Conservation (phyloP, 148 eudicot genomes). For the Silene latifolia region DNA sequence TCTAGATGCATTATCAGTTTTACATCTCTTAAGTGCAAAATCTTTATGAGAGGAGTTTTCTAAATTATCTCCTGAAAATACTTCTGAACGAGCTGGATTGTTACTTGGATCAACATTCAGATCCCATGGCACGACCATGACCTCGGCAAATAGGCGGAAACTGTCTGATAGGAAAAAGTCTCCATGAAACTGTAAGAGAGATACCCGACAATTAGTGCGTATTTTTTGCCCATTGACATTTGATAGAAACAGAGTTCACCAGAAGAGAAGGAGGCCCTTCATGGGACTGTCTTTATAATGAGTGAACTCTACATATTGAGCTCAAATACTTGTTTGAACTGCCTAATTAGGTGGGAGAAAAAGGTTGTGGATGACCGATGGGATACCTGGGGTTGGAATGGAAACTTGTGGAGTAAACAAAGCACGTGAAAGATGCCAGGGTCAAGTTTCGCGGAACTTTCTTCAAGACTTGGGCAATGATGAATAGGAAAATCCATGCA, state of each 20-base stretch:
- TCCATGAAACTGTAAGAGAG: conserved; percentile 47
- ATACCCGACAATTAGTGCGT: conserved; percentile 1
- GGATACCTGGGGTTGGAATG: conserved; percentile 56
- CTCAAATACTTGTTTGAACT: background rate
- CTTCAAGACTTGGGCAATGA: conserved; percentile 22
- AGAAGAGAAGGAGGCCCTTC: background rate
- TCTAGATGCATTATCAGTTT: conserved; percentile 34
- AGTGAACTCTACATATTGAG: background rate
- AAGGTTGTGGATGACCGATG: background rate
- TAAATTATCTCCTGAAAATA: conserved; percentile 18
- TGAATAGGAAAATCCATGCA: conserved; percentile 24
- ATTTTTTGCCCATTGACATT: background rate
- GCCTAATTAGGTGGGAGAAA: background rate
- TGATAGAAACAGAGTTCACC: background rate
- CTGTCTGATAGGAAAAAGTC: conserved; percentile 35
- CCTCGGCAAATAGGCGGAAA: conserved; percentile 65
- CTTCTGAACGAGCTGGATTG: conserved; percentile 16
- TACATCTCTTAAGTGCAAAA: conserved; percentile 56
- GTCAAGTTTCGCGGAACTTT: conserved; percentile 36
- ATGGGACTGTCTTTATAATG: background rate
- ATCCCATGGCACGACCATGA: conserved; percentile 68
- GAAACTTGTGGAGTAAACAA: conserved; percentile 64
- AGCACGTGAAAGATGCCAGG: conserved; percentile 70
- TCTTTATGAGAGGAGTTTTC: conserved; percentile 23
- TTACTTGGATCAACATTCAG: conserved; percentile 37